Evolutionary conservation across 1,284 basidiomycete genomes (phyloP).

Genomic region (Leccinum fuscescens): DNA sequence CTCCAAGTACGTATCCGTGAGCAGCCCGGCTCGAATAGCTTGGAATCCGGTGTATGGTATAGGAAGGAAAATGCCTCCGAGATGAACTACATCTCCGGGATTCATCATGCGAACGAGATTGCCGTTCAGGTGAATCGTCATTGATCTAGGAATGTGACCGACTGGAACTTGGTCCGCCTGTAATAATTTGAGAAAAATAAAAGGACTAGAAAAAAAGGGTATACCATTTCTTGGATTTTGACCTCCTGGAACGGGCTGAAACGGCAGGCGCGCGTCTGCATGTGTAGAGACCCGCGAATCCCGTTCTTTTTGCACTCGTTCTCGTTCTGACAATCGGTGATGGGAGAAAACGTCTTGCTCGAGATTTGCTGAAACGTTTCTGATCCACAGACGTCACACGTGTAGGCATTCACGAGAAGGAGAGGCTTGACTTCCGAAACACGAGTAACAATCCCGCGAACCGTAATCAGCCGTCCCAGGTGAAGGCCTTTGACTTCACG

Average conservation of each 20-base stretch:
- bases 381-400: slow-evolving; percentile 96
- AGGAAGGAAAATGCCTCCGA: slow-evolving; percentile 89
- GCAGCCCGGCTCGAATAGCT: slow-evolving; percentile 88
- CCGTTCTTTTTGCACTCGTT: slow-evolving; percentile 83
- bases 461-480: slow-evolving; percentile 91
- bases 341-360: slow-evolving; percentile 89
- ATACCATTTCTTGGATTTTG: slow-evolving; percentile 97
- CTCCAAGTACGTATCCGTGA: slow-evolving; percentile 98
- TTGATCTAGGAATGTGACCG: slow-evolving; percentile 97
- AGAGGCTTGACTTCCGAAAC: slow-evolving; percentile 99
- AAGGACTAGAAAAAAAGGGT: slow-evolving; percentile 18
- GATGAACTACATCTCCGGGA: slow-evolving; percentile 93
- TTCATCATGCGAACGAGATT: slow-evolving; percentile 88
- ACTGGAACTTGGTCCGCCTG: slow-evolving; percentile 99
- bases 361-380: slow-evolving; percentile 99
- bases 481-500: slow-evolving; percentile 85
- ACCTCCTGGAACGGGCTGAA: slow-evolving; percentile 99
- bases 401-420: slow-evolving; percentile 96
- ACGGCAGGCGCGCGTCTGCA: slow-evolving; percentile 96
- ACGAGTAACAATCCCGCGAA: slow-evolving; percentile 96
- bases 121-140: slow-evolving; percentile 94
- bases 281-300: slow-evolving; percentile 90
- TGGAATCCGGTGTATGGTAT: slow-evolving; percentile 88
- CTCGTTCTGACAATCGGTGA: slow-evolving; percentile 83
- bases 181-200: slow-evolving; percentile 14